Percentiles rank a stretch among this genome's conserved stretches.
Conservation (phyloP, 2,329 filamentous ascomycete species). For the Mariannaea elegans region DNA sequence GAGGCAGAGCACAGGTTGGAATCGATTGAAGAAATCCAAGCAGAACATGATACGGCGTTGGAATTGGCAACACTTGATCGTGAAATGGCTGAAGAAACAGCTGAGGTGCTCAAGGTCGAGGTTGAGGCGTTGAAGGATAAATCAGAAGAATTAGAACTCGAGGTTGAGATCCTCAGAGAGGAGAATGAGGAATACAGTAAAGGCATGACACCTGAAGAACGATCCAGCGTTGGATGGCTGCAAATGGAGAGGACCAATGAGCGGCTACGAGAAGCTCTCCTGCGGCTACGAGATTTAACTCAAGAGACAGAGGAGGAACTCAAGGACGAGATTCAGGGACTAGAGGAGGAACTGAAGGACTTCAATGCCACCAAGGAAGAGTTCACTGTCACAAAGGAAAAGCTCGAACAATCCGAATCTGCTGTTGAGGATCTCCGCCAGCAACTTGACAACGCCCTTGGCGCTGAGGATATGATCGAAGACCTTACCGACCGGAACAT, state of each 20-base stretch:
- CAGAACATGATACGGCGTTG: slow-evolving; percentile 84
- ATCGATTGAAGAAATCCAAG: slow-evolving; percentile 74
- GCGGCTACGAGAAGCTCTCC: slow-evolving; percentile 82
- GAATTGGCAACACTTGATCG: slow-evolving; percentile 90
- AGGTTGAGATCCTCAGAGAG: slow-evolving; percentile 85
- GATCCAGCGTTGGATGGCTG: slow-evolving; percentile 85
- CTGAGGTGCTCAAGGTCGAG: slow-evolving; percentile 83
- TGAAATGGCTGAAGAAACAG: slow-evolving; percentile 95
- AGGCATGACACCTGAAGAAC: slow-evolving; percentile 89
- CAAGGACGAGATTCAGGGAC: slow-evolving; percentile 74
- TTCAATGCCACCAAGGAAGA: slow-evolving; percentile 73
- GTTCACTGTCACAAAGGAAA: slow-evolving; percentile 75
- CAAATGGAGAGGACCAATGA: slow-evolving; percentile 94
- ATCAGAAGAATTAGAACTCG: slow-evolving; percentile 84
- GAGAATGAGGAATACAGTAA: slow-evolving; percentile 87
- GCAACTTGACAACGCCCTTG: slow-evolving; percentile 88
- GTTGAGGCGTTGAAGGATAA: slow-evolving; percentile 79
- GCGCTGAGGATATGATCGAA: slow-evolving; percentile 93
- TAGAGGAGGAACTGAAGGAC: slow-evolving; percentile 79
- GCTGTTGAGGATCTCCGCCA: slow-evolving; percentile 87
- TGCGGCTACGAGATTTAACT: slow-evolving; percentile 85
- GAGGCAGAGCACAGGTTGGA: slow-evolving; percentile 77
- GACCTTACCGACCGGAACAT: slow-evolving; percentile 90
- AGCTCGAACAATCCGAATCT: slow-evolving; percentile 75
- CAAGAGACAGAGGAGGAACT: slow-evolving; percentile 86